phyloP scores from a whole-genome alignment of 202 grass and related monocot genomes.

The Eragrostis tef region DNA sequence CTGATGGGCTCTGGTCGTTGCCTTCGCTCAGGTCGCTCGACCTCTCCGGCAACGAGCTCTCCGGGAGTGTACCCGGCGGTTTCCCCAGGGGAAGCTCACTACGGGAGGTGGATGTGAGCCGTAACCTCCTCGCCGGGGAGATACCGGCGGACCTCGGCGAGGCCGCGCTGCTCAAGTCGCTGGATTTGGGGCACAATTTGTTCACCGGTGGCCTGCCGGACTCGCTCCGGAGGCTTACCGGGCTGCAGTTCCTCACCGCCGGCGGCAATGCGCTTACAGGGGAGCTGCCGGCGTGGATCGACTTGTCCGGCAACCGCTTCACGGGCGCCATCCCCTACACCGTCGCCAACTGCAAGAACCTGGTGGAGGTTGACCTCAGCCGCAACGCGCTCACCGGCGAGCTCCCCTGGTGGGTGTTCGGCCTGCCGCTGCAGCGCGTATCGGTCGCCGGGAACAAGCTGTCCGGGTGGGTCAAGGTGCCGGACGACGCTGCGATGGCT shows the following conservation, averaged over 20 bases:
- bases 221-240: conserved; percentile 60
- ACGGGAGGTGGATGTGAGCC: conserved; percentile 62
- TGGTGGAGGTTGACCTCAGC: conserved; percentile 66
- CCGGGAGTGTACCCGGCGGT: conserved; percentile 59
- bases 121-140: conserved; percentile 68
- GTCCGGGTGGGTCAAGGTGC: conserved; percentile 57
- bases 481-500: conserved; percentile 37
- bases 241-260: conserved; percentile 60
- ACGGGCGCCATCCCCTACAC: conserved; percentile 65
- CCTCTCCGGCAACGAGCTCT: conserved; percentile 79
- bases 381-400: conserved; percentile 68
- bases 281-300: conserved; percentile 72
- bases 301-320: conserved; percentile 77
- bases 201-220: conserved; percentile 68
- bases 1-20: conserved; percentile 70
- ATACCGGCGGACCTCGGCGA: conserved; percentile 73
- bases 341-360: conserved; percentile 61
- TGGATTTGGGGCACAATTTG: conserved; percentile 75
- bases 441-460: conserved; percentile 75
- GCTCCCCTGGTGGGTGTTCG: conserved; percentile 87
- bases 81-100: conserved; percentile 62
- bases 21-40: conserved; percentile 75
- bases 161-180: conserved; percentile 66
- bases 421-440: conserved; percentile 60
- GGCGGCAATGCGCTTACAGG: conserved; percentile 71